Conservation (phyloP, 805 yeast species). For the Cyberlindnera subsufficiens region DNA sequence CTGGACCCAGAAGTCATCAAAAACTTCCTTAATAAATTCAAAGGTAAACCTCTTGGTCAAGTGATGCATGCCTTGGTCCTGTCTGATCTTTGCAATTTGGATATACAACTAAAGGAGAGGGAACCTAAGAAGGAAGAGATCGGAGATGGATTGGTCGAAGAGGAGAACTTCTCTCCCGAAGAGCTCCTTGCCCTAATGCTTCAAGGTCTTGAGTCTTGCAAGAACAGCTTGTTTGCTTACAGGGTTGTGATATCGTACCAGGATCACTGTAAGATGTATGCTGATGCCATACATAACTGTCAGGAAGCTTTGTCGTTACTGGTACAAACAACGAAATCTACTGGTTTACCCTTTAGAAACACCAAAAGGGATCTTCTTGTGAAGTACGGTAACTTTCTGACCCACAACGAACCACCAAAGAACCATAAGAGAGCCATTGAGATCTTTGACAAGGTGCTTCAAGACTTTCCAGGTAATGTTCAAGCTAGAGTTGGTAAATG, state of each 20-base stretch:
- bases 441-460: conserved; percentile 59
- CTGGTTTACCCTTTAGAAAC: conserved; percentile 42
- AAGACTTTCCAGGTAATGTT: conserved; percentile 37
- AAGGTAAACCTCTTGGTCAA: conserved; percentile 54
- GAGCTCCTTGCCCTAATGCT: conserved; percentile 44
- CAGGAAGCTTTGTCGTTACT: conserved; percentile 52
- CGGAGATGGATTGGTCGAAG: conserved; percentile 20
- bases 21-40: conserved; percentile 52
- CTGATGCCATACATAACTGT: conserved; percentile 53
- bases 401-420: conserved; percentile 87
- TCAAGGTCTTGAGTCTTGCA: conserved; percentile 42
- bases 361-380: conserved; percentile 57
- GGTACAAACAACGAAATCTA: conserved; percentile 38
- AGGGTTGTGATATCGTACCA: conserved; percentile 60
- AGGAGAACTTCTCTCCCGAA: conserved; percentile 34
- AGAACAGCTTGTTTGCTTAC: conserved; percentile 51
- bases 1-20: conserved; percentile 42
- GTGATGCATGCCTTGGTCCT: conserved; percentile 55
- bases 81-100: conserved; percentile 65
- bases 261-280: conserved; percentile 56
- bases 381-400: conserved; percentile 67
- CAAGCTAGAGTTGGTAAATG: conserved; percentile 81
- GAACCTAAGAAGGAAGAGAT: conserved; percentile 20
- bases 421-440: conserved; percentile 70
- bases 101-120: conserved; percentile 15